Percentiles rank a stretch among this genome's conserved stretches.
Conservation (phyloP, 257 asterid species). For the Orobanche coerulescens region DNA sequence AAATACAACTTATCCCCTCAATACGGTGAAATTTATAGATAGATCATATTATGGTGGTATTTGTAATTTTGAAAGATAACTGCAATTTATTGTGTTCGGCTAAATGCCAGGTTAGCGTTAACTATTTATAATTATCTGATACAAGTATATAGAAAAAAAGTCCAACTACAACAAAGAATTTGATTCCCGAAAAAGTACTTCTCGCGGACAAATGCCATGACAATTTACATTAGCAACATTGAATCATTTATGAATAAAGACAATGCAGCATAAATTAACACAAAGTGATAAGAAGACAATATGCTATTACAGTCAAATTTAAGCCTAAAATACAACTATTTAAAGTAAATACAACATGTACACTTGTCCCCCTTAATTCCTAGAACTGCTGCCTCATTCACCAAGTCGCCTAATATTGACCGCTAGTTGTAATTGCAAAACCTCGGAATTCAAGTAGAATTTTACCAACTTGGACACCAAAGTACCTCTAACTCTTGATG, state of each 20-base stretch:
- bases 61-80: not conserved
- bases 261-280: not conserved
- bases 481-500: not conserved
- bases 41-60: not conserved
- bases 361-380: not conserved
- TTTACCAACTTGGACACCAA: not conserved
- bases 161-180: not conserved
- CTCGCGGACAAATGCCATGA: not conserved
- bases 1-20: not conserved
- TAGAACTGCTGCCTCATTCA: not conserved
- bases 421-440: not conserved
- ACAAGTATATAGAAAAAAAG: not conserved
- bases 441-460: not conserved
- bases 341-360: not conserved
- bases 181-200: not conserved
- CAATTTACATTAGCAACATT: not conserved
- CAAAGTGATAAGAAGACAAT: not conserved
- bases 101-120: not conserved
- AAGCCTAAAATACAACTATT: not conserved
- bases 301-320: not conserved
- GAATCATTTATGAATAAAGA: not conserved
- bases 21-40: not conserved
- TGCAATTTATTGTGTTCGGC: not conserved
- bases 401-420: not conserved
- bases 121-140: not conserved